Base-by-base conservation (phyloP, 495 filamentous ascomycete species). In the Annulohypoxylon bovei region DNA sequence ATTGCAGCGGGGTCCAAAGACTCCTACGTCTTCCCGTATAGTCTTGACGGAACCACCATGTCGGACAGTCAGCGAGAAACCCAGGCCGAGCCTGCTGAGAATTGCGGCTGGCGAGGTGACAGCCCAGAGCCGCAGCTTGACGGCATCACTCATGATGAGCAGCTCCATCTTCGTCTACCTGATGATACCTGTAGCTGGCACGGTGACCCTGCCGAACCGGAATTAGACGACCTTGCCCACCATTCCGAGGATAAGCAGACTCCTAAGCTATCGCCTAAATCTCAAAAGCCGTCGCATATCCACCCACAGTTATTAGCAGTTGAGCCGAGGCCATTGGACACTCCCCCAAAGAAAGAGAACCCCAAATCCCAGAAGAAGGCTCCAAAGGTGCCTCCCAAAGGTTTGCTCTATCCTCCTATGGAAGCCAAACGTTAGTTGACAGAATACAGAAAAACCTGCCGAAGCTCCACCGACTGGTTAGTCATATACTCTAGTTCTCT, bases 161-260 rank as follows among this genome's bases (percentile, higher is more conserved):
- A 62, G 20, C 7, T 22, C 22, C 58, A 58, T 42, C 55, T 42
- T 57, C 35, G 14, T 18, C 23, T n/a, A 20, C 56, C 59, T 6
- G 61, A 37, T 40, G 69, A 67, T 5, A 49, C 47, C 18, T 75
- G 72, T 60, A 59, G 61, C 47, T 73, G 75, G 75, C 66, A 39
- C 11, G 75, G 69, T 11, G 72, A 76, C 46, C 52, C 75, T 39
- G 63, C 72, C 23, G 75, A 76, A 8, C 75, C 72, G 20, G 72
- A 75, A 54, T 46, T 75, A 14, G 75, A 75, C 16, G 69, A 75
- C 27, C 72, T 73, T 8, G 69, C 69, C 4, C 66, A 71, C 11
- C 33, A 56, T 50, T 32, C 32, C n/a, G 35, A 30, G 1, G 18
- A 33, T 11, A 40, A 54, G 30, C 20, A 57, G 27, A 58, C 49